Evolutionary conservation across 108 stramenopile species (phyloP).

Genomic region (Poteriospumella lacustris): DNA sequence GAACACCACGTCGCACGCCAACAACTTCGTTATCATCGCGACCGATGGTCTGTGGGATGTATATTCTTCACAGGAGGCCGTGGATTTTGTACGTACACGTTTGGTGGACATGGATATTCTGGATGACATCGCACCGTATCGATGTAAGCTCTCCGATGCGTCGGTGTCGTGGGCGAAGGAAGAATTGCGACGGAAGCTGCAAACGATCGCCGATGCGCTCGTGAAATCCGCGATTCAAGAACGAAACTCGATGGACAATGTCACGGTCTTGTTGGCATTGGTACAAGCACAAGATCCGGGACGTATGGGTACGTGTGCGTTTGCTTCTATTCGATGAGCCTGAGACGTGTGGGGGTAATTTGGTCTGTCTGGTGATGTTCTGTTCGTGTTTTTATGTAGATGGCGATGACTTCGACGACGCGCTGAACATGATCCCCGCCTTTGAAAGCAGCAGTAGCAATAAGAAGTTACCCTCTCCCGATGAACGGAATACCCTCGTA

Average conservation of each 20-base stretch:
- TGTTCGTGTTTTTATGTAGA: too few species aligned
- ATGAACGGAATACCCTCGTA: too few species aligned
- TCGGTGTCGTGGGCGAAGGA: not conserved
- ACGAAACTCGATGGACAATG: not conserved
- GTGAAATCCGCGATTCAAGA: not conserved
- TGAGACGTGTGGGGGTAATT: too few species aligned
- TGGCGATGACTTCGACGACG: too few species aligned
- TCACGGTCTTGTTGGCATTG: not conserved
- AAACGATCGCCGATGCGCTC: not conserved
- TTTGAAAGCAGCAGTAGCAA: too few species aligned
- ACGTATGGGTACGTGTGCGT: too few species aligned
- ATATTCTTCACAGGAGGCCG: conserved; percentile 71
- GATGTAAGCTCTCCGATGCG: not conserved
- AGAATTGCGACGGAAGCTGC: not conserved
- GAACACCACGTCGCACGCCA: too few species aligned
- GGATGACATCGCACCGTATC: not conserved
- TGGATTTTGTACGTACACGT: conserved; percentile 55
- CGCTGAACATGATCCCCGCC: too few species aligned
- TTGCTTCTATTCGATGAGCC: too few species aligned
- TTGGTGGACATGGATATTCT: not conserved
- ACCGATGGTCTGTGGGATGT: conserved; percentile 89
- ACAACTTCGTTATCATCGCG: conserved; percentile 69
- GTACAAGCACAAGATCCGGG: too few species aligned
- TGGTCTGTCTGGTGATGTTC: too few species aligned
- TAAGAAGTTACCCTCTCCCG: too few species aligned